phyloP scores from a whole-genome alignment of 176 grass and related monocot species.

The Carex pumila region DNA sequence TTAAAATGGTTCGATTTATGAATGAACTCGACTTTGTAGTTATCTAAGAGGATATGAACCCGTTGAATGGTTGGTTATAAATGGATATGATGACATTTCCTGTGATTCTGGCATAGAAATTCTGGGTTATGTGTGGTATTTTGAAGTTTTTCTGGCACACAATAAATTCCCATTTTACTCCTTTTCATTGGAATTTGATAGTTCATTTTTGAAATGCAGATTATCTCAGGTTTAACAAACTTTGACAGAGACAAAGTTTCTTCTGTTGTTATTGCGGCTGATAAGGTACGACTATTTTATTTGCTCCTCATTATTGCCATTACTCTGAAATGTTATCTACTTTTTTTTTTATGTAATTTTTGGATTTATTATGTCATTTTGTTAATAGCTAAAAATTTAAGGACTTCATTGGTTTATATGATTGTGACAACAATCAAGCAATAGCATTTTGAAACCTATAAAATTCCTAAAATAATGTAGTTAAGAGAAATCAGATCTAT shows the following conservation, averaged over 20 bases:
- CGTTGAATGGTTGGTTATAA: background rate
- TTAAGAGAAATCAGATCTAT: background rate
- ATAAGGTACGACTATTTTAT: conserved; percentile 45
- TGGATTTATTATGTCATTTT: background rate
- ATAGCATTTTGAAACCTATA: background rate
- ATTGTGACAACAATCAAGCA: background rate
- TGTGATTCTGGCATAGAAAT: background rate
- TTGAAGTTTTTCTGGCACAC: background rate
- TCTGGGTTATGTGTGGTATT: background rate
- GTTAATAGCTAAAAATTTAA: background rate
- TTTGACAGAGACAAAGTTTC: conserved; percentile 71
- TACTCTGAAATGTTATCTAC: background rate
- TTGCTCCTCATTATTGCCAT: background rate
- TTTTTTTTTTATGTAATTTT: background rate
- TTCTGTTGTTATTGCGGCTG: conserved; percentile 81
- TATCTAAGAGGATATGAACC: too few relatives aligned
- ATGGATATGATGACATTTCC: background rate
- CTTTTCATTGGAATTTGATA: background rate
- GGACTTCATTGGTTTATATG: background rate
- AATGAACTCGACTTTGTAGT: too few relatives aligned
- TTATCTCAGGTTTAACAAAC: conserved; percentile 85
- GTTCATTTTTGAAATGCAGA: conserved; percentile 38
- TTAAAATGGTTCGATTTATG: too few relatives aligned
- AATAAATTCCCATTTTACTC: background rate
- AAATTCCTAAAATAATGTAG: background rate